Conservation (phyloP, 148 eudicot species). For the Rheum nobile region DNA sequence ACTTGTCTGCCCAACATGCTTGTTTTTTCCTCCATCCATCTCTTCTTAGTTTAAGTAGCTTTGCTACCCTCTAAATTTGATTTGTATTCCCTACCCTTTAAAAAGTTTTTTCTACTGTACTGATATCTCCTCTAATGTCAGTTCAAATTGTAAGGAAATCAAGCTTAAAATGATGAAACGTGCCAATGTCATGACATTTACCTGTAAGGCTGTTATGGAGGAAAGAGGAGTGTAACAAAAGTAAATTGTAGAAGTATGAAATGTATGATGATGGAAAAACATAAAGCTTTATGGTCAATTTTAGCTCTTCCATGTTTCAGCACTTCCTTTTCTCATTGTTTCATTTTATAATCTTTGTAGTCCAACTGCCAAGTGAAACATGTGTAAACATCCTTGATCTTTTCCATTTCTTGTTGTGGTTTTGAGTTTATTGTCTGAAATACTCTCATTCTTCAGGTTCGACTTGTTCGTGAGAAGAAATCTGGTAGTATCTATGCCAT, state of each 20-base stretch:
- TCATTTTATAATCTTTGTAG: not conserved
- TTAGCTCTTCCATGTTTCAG: not conserved
- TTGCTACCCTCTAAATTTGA: not conserved
- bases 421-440: constrained; percentile 5
- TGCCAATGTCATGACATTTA: not conserved
- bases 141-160: not conserved
- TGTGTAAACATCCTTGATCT: not conserved
- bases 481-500: constrained; percentile 91
- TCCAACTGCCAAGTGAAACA: not conserved
- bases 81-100: not conserved
- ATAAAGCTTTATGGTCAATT: not conserved
- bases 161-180: not conserved
- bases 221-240: not conserved
- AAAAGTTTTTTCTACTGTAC: not conserved
- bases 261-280: not conserved
- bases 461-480: constrained; percentile 76
- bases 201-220: not conserved
- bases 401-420: not conserved
- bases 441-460: constrained; percentile 43
- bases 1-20: not conserved
- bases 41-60: not conserved
- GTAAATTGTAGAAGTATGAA: not conserved
- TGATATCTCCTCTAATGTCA: not conserved
- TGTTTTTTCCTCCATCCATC: not conserved
- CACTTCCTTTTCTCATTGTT: not conserved